These are phyloP conservation scores for Diplosphaera chodatii DNA, from an alignment of 139 green algal species.

Conservation along the genomic window DNA sequence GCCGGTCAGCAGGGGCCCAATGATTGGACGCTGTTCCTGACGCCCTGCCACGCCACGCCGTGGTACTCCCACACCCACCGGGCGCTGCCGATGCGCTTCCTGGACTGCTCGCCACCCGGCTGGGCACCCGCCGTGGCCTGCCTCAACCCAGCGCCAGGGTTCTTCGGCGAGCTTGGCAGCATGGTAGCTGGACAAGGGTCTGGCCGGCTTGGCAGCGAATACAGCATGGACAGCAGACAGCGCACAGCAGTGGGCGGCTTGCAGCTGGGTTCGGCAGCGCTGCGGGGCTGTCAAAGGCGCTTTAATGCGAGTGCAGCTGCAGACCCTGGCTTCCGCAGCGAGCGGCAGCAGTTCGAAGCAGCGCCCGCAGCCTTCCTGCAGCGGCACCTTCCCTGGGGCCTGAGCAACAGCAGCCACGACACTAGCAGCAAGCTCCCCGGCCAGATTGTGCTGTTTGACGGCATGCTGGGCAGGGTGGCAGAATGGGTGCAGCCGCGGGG, in stretches of 20 bases:
- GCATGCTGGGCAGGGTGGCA: neutral
- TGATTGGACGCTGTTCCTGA: conserved; percentile 33
- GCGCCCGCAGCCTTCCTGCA: neutral
- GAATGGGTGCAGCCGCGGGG: neutral
- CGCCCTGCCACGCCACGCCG: conserved; percentile 48
- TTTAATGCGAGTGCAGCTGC: neutral
- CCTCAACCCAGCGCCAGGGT: neutral
- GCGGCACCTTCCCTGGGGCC: neutral
- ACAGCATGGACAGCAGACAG: too few relatives aligned
- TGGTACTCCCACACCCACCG: conserved; percentile 37
- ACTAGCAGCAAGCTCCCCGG: neutral
- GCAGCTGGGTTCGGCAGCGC: too few relatives aligned
- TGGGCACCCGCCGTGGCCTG: neutral
- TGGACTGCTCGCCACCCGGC: conserved; percentile 49
- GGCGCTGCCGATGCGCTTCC: conserved; percentile 34
- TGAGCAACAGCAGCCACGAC: neutral
- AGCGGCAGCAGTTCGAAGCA: neutral
- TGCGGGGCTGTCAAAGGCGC: neutral
- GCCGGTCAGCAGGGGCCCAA: too few relatives aligned
- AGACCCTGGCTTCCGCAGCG: neutral
- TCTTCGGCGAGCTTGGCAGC: too few relatives aligned
- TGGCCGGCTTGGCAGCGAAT: too few relatives aligned
- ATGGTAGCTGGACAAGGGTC: too few relatives aligned
- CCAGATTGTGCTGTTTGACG: neutral
- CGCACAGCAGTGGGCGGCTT: too few relatives aligned